These are phyloP conservation scores for Corynespora cassiicola DNA, from an alignment of 2,329 filamentous ascomycete genomes.

Conservation along the genomic window DNA sequence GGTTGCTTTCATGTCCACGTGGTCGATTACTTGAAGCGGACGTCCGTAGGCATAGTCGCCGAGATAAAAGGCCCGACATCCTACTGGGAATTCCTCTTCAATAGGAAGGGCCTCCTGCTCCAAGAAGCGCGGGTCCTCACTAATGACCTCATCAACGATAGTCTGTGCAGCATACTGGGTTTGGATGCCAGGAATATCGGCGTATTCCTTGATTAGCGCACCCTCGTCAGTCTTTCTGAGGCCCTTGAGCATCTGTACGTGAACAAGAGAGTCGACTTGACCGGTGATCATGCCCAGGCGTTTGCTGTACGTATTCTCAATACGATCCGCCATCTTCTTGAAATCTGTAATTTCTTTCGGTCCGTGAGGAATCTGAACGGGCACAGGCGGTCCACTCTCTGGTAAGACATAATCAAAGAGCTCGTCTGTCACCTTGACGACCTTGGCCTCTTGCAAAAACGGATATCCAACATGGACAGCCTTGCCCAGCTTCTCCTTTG, in stretches of 20 bases:
- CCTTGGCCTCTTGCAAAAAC: conserved; percentile 92
- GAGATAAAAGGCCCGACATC: conserved; percentile 87
- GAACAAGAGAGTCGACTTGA: conserved; percentile 83
- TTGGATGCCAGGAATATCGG: conserved; percentile 81
- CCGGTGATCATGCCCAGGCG: conserved; percentile 88
- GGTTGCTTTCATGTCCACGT: conserved; percentile 76
- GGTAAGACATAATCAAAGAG: conserved; percentile 85
- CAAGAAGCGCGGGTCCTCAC: conserved; percentile 90
- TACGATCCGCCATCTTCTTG: conserved; percentile 80
- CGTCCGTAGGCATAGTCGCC: conserved; percentile 93
- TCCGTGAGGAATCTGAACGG: conserved; percentile 73
- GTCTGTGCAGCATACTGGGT: conserved; percentile 90
- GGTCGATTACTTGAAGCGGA: conserved; percentile 80
- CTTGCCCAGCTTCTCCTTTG: conserved; percentile 81
- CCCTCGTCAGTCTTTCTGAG: conserved; percentile 89
- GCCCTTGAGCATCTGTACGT: conserved; percentile 93
- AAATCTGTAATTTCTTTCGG: conserved; percentile 81
- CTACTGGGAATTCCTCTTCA: conserved; percentile 86
- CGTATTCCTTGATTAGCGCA: conserved; percentile 91
- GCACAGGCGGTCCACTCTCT: conserved; percentile 65
- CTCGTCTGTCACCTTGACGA: conserved; percentile 88
- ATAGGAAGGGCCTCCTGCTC: conserved; percentile 88
- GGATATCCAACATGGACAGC: conserved; percentile 92
- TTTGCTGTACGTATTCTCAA: conserved; percentile 90
- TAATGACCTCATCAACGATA: conserved; percentile 87